Conservation (phyloP, 495 filamentous ascomycete genomes). For the Polyplosphaeria fusca region DNA sequence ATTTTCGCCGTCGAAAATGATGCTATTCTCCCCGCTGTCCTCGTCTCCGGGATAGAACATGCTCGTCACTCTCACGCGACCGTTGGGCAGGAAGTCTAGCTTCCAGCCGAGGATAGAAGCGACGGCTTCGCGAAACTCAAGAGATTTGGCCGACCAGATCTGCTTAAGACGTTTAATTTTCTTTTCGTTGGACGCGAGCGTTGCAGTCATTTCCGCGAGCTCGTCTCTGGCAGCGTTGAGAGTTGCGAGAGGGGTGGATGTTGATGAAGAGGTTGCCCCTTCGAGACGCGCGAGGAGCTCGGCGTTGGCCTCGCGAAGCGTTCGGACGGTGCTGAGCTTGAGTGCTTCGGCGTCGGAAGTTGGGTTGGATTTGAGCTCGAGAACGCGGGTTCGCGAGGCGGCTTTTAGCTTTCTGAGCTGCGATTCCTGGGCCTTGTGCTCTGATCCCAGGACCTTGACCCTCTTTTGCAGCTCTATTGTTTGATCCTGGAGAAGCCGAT, state of each 20-base stretch:
- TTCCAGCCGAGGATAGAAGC: conserved; percentile 87
- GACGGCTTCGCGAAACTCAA: conserved; percentile 91
- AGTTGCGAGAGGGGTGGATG: conserved; percentile 69
- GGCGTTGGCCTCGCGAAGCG: conserved; percentile 77
- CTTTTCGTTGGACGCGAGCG: conserved; percentile 81
- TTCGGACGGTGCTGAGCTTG: conserved; percentile 71
- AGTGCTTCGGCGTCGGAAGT: conserved; percentile 77
- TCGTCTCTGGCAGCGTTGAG: conserved; percentile 71
- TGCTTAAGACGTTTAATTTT: conserved; percentile 78
- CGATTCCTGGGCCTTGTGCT: conserved; percentile 65
- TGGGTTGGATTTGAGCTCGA: conserved; percentile 85
- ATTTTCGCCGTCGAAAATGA: conserved; percentile 94
- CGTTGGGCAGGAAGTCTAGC: conserved; percentile 87
- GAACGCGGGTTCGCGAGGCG: conserved; percentile 74
- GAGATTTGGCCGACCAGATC: conserved; percentile 81
- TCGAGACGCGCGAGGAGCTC: conserved; percentile 77
- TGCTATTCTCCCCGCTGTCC: conserved; percentile 74
- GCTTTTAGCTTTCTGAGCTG: conserved; percentile 70
- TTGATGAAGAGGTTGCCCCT: conserved; percentile 38
- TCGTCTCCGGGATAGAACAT: conserved; percentile 64
- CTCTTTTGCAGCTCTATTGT: conserved; percentile 64
- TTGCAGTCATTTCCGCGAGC: conserved; percentile 64
- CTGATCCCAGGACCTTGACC: conserved; percentile 64
- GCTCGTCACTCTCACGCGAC: conserved; percentile 79
- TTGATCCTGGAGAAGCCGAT: conserved; percentile 77